A percentile compares a stretch with the other conserved stretches of the same genome.
Evolutionary conservation across 441 rosid species (phyloP).

Genomic region (Euphorbia schlechtendalii): DNA sequence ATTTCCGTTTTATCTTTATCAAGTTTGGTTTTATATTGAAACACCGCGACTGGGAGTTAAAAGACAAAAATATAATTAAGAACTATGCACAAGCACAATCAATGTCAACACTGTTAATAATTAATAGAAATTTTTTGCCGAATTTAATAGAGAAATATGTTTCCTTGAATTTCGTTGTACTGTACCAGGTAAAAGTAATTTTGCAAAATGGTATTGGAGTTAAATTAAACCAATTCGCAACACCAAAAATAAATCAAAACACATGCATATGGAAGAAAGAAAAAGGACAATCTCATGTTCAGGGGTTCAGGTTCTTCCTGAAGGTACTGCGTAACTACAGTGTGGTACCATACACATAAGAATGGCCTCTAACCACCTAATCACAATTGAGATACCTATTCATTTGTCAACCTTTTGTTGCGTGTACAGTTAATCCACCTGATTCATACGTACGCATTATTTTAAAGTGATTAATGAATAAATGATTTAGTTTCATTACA

Average conservation of each 20-base stretch:
- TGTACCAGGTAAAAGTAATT: neutral
- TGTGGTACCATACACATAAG: neutral
- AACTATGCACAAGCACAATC: neutral
- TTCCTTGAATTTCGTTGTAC: neutral
- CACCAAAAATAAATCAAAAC: neutral
- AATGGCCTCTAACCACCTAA: conserved; percentile 2
- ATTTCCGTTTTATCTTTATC: no score
- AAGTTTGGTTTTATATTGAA: no score
- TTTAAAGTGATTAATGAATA: no score
- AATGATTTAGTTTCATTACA: conserved; percentile 6
- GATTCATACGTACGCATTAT: neutral
- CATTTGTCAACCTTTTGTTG: conserved; percentile 21
- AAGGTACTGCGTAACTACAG: conserved; percentile 1
- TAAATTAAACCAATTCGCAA: no score
- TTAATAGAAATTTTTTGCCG: no score
- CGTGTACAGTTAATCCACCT: neutral
- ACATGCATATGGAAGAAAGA: neutral
- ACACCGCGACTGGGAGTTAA: no score
- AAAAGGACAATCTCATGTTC: neutral
- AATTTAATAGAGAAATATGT: neutral
- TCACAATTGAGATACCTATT: conserved; percentile 2
- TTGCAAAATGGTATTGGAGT: no score
- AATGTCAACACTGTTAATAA: no score
- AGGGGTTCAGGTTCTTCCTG: neutral
- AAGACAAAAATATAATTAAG: no score